A percentile compares a stretch with the other conserved stretches of the same genome.
These are phyloP conservation scores for Platismatia glauca DNA, from an alignment of 495 filamentous ascomycete genomes.

Conservation along the genomic window DNA sequence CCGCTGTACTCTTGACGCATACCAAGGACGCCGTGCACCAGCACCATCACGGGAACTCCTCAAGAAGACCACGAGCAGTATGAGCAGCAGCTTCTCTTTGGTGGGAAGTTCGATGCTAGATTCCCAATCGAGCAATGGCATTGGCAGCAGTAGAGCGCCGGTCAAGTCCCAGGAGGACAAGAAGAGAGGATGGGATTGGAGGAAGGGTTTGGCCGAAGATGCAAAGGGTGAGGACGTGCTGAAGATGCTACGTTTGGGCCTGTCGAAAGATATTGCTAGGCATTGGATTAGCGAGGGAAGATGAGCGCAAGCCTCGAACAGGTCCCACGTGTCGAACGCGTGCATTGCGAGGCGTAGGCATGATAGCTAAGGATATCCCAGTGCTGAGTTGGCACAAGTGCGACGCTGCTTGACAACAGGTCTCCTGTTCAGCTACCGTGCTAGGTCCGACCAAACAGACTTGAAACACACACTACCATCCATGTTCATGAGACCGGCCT, in stretches of 20 bases:
- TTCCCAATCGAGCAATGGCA: slow-evolving; percentile 47
- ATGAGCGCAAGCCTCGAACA: slow-evolving; percentile 6
- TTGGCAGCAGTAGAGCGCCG: slow-evolving; percentile 37
- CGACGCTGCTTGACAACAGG: neutral
- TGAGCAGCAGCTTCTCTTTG: slow-evolving; percentile 56
- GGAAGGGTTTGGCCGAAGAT: slow-evolving; percentile 48
- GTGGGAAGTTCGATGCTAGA: slow-evolving; percentile 65
- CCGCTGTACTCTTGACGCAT: slow-evolving; percentile 38
- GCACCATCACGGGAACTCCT: slow-evolving; percentile 55
- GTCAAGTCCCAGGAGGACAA: slow-evolving; percentile 14
- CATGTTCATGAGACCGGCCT: neutral
- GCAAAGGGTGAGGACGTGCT: slow-evolving; percentile 59
- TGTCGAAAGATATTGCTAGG: slow-evolving; percentile 61
- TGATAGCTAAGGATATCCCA: neutral
- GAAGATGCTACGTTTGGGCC: slow-evolving; percentile 57
- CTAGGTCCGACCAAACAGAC: neutral
- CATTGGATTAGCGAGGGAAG: slow-evolving; percentile 42
- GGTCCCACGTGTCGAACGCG: neutral
- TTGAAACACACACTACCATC: neutral
- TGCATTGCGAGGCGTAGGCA: neutral
- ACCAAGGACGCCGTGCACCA: slow-evolving; percentile 40
- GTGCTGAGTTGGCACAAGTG: neutral
- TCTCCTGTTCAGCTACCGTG: neutral
- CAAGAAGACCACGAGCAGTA: slow-evolving; percentile 54
- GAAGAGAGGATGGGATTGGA: slow-evolving; percentile 81